phyloP scores from a whole-genome alignment of 352 stramenopile genomes.

The Pythium pectinolyticum region DNA sequence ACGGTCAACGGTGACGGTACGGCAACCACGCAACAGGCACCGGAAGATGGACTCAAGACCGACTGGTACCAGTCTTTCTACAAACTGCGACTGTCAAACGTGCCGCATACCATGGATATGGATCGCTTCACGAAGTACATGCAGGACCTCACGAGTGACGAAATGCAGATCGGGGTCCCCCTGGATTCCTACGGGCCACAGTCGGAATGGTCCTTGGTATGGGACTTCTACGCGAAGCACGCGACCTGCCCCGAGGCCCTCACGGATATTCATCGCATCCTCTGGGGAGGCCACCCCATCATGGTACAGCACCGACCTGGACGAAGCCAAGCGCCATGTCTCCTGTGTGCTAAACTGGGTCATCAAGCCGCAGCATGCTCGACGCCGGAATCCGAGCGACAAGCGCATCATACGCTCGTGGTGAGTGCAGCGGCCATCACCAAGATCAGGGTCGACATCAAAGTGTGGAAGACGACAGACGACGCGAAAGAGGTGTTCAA shows the following conservation, averaged over 20 bases:
- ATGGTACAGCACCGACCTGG: constrained; percentile 1
- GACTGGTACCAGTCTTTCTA: constrained; percentile 13
- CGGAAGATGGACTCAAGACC: constrained; percentile 6
- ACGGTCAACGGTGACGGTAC: too few species aligned
- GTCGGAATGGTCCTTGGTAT: constrained; percentile 15
- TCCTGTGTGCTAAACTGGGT: constrained; percentile 10
- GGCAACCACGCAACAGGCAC: neutral
- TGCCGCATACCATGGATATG: neutral
- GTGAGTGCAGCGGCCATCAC: neutral
- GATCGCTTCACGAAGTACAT: neutral
- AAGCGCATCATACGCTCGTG: neutral
- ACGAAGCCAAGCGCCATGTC: neutral
- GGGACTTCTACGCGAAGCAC: constrained; percentile 1
- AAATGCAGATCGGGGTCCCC: neutral
- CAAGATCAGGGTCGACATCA: neutral
- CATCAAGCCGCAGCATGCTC: neutral
- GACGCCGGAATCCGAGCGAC: neutral
- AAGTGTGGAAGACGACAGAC: too few species aligned
- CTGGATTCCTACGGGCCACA: constrained; percentile 13
- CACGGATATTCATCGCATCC: constrained; percentile 1
- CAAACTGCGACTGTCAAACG: constrained; percentile 7
- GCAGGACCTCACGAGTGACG: neutral
- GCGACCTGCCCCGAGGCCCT: constrained; percentile 1
- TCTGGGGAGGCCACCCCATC: constrained; percentile 5
- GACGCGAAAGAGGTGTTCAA: too few species aligned